These are phyloP conservation scores for Bonia amplexicaulis DNA, from an alignment of 176 grass and related monocot species.

Conservation along the genomic window DNA sequence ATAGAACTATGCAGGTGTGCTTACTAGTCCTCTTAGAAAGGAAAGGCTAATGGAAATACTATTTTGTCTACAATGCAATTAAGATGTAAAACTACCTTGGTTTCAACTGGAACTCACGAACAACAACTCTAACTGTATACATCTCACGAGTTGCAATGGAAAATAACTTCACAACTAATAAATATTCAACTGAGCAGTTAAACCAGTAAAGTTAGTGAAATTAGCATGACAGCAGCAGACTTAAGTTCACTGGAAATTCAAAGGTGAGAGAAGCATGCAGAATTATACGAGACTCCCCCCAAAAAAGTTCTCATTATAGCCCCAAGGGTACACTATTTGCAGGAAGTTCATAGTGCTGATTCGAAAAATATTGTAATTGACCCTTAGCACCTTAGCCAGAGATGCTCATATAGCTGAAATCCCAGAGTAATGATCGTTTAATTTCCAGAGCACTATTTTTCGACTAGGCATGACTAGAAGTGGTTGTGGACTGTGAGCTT, in stretches of 20 bases:
- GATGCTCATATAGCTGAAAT: background rate
- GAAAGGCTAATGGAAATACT: background rate
- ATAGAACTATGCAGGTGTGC: background rate
- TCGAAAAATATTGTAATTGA: background rate
- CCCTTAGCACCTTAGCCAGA: background rate
- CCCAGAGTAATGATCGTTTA: background rate
- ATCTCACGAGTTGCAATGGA: background rate
- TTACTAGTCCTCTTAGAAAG: background rate
- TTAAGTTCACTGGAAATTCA: background rate
- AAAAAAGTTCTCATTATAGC: background rate
- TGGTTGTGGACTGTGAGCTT: background rate
- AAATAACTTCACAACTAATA: background rate
- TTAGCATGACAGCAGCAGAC: background rate
- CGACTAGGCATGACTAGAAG: background rate
- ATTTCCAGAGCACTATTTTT: background rate
- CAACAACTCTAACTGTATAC: background rate
- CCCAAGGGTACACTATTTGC: background rate
- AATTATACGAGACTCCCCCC: background rate
- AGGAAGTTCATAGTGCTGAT: background rate
- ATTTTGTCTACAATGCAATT: background rate
- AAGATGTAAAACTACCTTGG: background rate
- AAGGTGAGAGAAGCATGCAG: background rate
- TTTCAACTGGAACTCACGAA: background rate
- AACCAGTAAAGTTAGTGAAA: background rate
- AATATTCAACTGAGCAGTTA: background rate